phyloP scores from a whole-genome alignment of 306 rosid genomes.

The Pterocarpus santalinus region DNA sequence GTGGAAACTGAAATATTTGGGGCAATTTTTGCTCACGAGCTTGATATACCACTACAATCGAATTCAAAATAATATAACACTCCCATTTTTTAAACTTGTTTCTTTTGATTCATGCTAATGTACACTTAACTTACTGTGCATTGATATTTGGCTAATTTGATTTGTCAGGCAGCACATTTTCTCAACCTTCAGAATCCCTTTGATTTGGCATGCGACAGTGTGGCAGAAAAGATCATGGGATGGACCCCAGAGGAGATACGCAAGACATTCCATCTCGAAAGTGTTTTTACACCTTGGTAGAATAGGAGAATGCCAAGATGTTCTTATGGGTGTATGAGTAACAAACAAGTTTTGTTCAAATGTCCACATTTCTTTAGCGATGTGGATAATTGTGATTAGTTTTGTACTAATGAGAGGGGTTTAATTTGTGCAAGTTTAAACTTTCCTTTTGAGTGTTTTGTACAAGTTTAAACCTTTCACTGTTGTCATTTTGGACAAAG shows the following conservation, averaged over 20 bases:
- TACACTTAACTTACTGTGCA: background rate
- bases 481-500: no score
- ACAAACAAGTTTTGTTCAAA: background rate
- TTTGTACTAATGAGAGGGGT: background rate
- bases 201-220: constrained; percentile 42
- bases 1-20: no score
- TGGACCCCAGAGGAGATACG: constrained; percentile 43
- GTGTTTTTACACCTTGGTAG: constrained; percentile 52
- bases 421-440: background rate
- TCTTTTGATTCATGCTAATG: background rate
- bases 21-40: no score
- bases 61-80: no score
- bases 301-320: constrained; percentile 2
- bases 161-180: constrained; percentile 50
- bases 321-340: constrained; percentile 36
- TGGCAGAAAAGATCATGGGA: constrained; percentile 43
- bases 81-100: background rate
- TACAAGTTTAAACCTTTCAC: background rate
- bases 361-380: background rate
- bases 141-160: background rate
- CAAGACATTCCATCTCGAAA: constrained; percentile 44
- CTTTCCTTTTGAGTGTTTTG: background rate
- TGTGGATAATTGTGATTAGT: background rate
- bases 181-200: constrained; percentile 45
- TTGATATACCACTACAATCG: no score